Conservation (phyloP, 768 basidiomycete species). For the Rhizopogon sp. region DNA sequence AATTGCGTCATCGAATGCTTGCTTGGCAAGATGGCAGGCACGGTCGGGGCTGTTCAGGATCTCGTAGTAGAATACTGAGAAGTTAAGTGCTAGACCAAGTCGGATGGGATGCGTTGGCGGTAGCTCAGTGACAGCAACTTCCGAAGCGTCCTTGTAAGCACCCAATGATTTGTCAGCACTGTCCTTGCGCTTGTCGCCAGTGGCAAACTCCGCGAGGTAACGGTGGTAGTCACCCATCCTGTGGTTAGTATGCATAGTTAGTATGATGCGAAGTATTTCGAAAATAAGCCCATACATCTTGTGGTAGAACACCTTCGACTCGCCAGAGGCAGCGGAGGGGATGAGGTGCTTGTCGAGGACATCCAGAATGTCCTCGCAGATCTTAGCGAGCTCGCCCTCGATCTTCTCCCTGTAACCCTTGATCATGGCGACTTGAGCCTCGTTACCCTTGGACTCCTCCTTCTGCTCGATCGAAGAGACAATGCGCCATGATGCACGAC, state of each 20-base stretch:
- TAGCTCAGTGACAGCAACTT: constrained; percentile 94
- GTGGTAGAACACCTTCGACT: constrained; percentile 99
- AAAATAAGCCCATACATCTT: constrained; percentile 81
- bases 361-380: constrained; percentile 97
- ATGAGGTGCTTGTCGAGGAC: constrained; percentile 98
- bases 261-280: neutral
- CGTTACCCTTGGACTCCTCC: constrained; percentile 98
- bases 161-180: constrained; percentile 96
- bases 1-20: constrained; percentile 98
- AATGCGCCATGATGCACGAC: constrained; percentile 96
- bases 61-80: constrained; percentile 99
- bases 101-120: constrained; percentile 97
- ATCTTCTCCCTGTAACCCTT: constrained; percentile 98
- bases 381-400: constrained; percentile 93
- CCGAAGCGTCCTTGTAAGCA: constrained; percentile 96
- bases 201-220: constrained; percentile 97
- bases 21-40: constrained; percentile 98
- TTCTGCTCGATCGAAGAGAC: constrained; percentile 99
- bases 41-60: constrained; percentile 98
- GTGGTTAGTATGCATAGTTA: constrained; percentile 11
- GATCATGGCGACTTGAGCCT: constrained; percentile 94
- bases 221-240: constrained; percentile 99
- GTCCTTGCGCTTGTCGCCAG: constrained; percentile 95
- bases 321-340: constrained; percentile 92
- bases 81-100: constrained; percentile 97